Evolutionary conservation across 2,329 filamentous ascomycete genomes (phyloP), one percentile per base, ranked within the genome.

Genomic region (Scedosporium aurantiacum): DNA sequence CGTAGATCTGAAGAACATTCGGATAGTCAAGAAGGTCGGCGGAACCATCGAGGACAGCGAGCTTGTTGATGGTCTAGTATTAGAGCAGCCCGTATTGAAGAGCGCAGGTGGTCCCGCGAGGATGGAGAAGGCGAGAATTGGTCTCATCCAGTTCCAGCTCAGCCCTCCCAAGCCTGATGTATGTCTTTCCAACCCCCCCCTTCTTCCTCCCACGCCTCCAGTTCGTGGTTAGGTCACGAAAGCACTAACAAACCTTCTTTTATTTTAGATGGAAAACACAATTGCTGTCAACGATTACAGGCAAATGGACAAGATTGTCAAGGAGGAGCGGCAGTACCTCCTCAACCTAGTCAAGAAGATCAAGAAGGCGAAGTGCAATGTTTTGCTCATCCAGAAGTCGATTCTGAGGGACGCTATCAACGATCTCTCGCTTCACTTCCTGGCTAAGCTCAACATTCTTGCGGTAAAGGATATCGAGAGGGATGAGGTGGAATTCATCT

Each of bases 321-420:
- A 99, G 79, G 94, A 99, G 78, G 94, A 99, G 80, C 90, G 94
- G 67, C 90, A 94, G 68, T 99, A 99, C 77, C 85, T 99, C 66
- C 84, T 99, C 63, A 97, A 97, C 81, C 90, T 99, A 85, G 92
- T 95, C 72, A 97, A 99, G 85, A 99, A 97, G 83, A 99, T 99
- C 76, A 97, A 97, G 80, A 99, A 97, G 83, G 92, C 94, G 67
- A 99, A 97, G 81, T 99, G 94, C 79, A 99, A 99, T 70, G 94
- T 99, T 52, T 86, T 97, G 54, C 82, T 99, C 67, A 97, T 99
- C 68, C 94, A 99, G 73, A 99, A 99, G 79, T 97, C 93, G 14
- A 99, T 99, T 68, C 85, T 99, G 63, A 87, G 94, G 68, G 94
- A 99, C 70, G 94, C 94, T 41, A 92, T 99, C 74, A 99, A 99